A percentile compares a stretch with the other conserved stretches of the same genome.
These are phyloP conservation scores for Cladosporium sp. DNA, from an alignment of 2,329 filamentous ascomycete genomes.

Conservation along the genomic window DNA sequence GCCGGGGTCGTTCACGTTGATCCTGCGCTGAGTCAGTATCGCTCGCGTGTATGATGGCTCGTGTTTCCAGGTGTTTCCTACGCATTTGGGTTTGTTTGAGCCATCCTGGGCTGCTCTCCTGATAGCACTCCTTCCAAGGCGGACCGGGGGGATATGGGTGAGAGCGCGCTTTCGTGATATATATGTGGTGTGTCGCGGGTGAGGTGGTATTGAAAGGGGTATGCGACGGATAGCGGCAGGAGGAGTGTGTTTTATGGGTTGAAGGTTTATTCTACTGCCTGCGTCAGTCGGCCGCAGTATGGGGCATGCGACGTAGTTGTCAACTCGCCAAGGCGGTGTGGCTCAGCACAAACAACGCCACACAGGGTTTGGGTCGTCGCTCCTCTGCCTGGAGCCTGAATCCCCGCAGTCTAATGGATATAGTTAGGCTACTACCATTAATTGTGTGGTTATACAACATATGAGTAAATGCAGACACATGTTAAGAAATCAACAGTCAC, in stretches of 20 bases:
- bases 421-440: too few species aligned
- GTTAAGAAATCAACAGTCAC: too few species aligned
- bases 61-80: conserved; percentile 13
- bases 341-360: neutral
- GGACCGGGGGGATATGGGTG: neutral
- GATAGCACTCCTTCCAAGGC: neutral
- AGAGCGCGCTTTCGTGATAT: too few species aligned
- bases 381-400: neutral
- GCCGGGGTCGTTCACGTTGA: conserved; percentile 66
- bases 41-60: neutral
- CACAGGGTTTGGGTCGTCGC: neutral
- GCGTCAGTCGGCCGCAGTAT: conserved; percentile 2
- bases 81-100: conserved; percentile 29
- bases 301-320: conserved; percentile 8
- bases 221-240: neutral
- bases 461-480: too few species aligned
- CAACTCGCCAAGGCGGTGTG: conserved; percentile 4
- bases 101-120: conserved; percentile 23
- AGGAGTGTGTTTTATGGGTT: neutral
- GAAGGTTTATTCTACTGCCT: conserved; percentile 10
- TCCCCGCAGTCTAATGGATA: neutral
- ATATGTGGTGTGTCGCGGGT: neutral
- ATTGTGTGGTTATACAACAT: too few species aligned
- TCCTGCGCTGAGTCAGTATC: conserved; percentile 40
- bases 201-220: neutral